Evolutionary conservation across 495 filamentous ascomycete genomes (phyloP).

Genomic region (Podospora appendiculata): DNA sequence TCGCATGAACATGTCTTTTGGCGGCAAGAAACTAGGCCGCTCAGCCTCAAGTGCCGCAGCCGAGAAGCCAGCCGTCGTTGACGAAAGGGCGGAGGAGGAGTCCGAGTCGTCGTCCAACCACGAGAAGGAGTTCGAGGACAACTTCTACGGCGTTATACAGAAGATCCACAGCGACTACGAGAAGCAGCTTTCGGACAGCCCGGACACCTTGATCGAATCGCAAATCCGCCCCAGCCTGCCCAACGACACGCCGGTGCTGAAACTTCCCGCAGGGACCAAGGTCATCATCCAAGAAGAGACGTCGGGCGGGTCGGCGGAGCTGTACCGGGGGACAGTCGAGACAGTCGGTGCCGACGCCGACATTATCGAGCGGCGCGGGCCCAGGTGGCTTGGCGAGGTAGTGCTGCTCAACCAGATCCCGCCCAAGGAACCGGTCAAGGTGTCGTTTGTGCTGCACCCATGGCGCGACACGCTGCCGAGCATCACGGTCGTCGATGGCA

Average conservation of each 20-base stretch:
- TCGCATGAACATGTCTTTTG: slow-evolving; percentile 72
- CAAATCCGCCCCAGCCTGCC: slow-evolving; percentile 69
- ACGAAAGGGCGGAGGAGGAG: slow-evolving; percentile 59
- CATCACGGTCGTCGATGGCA: slow-evolving; percentile 60
- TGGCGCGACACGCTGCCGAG: slow-evolving; percentile 69
- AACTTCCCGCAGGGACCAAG: slow-evolving; percentile 68
- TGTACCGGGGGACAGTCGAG: slow-evolving; percentile 82
- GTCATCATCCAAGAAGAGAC: slow-evolving; percentile 95
- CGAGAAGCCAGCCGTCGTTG: slow-evolving; percentile 64
- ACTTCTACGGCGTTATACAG: slow-evolving; percentile 72
- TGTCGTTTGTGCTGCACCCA: slow-evolving; percentile 84
- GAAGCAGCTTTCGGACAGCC: slow-evolving; percentile 52
- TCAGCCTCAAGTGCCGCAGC: slow-evolving; percentile 57
- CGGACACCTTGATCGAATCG: slow-evolving; percentile 48
- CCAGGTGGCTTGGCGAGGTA: slow-evolving; percentile 89
- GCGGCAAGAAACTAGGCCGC: slow-evolving; percentile 71
- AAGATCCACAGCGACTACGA: slow-evolving; percentile 69
- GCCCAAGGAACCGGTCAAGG: slow-evolving; percentile 84
- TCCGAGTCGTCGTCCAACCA: slow-evolving; percentile 63
- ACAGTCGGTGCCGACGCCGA: slow-evolving; percentile 71
- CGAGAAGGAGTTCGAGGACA: slow-evolving; percentile 77
- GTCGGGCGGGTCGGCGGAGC: slow-evolving; percentile 81
- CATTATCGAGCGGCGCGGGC: slow-evolving; percentile 73
- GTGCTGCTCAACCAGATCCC: slow-evolving; percentile 78
- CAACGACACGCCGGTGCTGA: slow-evolving; percentile 77